Percentiles rank a stretch among this genome's conserved stretches.
phyloP scores from a whole-genome alignment of 352 stramenopile species.

The Blastocystis hominis region DNA sequence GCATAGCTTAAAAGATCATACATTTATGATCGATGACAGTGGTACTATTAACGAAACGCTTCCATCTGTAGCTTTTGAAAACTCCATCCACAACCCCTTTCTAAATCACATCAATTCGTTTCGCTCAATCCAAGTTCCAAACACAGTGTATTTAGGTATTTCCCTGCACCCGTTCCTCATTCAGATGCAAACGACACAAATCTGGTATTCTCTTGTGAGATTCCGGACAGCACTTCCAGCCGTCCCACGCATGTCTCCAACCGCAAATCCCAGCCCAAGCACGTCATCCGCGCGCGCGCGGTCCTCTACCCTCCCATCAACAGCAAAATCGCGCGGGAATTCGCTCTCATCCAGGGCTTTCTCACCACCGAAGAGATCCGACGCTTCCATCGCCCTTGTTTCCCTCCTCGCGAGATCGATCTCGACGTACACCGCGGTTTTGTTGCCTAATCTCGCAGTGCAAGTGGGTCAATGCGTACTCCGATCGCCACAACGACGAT shows the following conservation, averaged over 20 bases:
- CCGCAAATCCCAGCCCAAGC: background rate
- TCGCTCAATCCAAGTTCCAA: background rate
- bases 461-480: background rate
- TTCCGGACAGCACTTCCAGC: background rate
- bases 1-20: background rate
- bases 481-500: background rate
- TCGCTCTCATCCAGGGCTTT: background rate
- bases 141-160: constrained; percentile 19
- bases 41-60: background rate
- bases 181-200: constrained; percentile 42
- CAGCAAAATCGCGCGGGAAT: constrained; percentile 47
- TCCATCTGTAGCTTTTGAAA: background rate
- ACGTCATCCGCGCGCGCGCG: background rate
- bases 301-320: constrained; percentile 47
- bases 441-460: background rate
- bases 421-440: background rate
- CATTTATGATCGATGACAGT: background rate
- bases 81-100: constrained; percentile 28
- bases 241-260: background rate
- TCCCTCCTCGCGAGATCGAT: constrained; percentile 9
- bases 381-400: constrained; percentile 25
- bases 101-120: background rate
- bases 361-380: constrained; percentile 3
- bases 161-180: background rate
- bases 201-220: constrained; percentile 26